phyloP scores from a whole-genome alignment of 768 basidiomycete species.

The Pholiota conissans region DNA sequence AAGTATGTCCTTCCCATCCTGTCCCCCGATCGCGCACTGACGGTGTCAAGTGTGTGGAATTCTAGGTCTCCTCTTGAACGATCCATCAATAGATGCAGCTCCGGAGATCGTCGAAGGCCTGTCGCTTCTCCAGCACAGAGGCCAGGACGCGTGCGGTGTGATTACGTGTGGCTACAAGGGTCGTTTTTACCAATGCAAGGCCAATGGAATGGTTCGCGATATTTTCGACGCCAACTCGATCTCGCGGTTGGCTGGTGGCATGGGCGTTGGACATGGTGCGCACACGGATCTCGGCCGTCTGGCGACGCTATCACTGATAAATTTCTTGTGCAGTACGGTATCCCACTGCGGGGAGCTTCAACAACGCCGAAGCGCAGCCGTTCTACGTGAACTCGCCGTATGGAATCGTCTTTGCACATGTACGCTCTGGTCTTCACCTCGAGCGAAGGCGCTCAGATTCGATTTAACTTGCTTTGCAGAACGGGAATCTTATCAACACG shows the following conservation, averaged over 20 bases:
- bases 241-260: constrained; percentile 79
- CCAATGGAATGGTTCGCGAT: constrained; percentile 99
- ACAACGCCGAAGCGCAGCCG: constrained; percentile 96
- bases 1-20: constrained; percentile 14
- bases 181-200: constrained; percentile 96
- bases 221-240: constrained; percentile 86
- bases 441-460: constrained; percentile 4
- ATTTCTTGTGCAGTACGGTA: constrained; percentile 71
- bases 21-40: background rate
- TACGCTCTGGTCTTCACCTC: constrained; percentile 37
- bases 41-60: constrained; percentile 79
- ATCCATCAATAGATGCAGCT: constrained; percentile 72
- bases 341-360: constrained; percentile 96
- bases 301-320: constrained; percentile 2
- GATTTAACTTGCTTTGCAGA: constrained; percentile 47
- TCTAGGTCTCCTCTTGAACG: constrained; percentile 83
- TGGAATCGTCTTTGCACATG: constrained; percentile 97
- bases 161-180: constrained; percentile 96
- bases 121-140: constrained; percentile 94
- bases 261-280: constrained; percentile 97
- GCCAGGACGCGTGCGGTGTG: constrained; percentile 97
- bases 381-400: constrained; percentile 99
- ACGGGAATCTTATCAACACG: constrained; percentile 98
- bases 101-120: constrained; percentile 92
- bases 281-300: constrained; percentile 10